A percentile compares a stretch with the other conserved stretches of the same genome.
Conservation (phyloP, 495 filamentous ascomycete species). For the Tuber umbilicatum region DNA sequence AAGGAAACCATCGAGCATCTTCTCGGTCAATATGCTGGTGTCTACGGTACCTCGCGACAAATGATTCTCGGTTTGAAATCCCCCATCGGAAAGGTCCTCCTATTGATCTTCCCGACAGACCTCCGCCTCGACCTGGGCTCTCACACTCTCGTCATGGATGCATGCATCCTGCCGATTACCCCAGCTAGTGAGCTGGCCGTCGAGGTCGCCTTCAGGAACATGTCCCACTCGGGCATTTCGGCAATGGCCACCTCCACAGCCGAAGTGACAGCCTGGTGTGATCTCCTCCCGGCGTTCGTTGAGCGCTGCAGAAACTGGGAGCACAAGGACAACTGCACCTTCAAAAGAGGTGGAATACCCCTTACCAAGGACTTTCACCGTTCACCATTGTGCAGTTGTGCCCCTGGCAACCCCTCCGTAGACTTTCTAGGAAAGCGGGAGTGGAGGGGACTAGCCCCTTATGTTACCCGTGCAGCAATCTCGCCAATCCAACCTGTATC, state of each 20-base stretch:
- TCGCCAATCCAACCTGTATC: conserved; percentile 34
- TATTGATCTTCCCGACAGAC: conserved; percentile 39
- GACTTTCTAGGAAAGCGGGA: conserved; percentile 32
- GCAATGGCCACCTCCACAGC: conserved; percentile 43
- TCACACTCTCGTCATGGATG: conserved; percentile 44
- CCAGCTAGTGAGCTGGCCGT: conserved; percentile 1
- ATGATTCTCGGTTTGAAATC: conserved; percentile 1
- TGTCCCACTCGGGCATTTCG: conserved; percentile 3
- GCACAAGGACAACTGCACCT: conserved; percentile 50
- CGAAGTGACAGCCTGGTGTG: conserved; percentile 51
- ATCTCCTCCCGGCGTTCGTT: conserved; percentile 46
- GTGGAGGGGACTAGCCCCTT: conserved; percentile 30
- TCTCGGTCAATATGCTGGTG: conserved; percentile 40
- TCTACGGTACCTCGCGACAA: conserved; percentile 19
- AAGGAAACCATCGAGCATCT: conserved; percentile 44
- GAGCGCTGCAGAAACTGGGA: conserved; percentile 54
- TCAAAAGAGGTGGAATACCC: conserved; percentile 43
- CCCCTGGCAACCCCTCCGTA: conserved; percentile 39
- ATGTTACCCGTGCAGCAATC: conserved; percentile 35
- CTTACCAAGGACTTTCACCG: conserved; percentile 35
- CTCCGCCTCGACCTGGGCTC: conserved; percentile 41
- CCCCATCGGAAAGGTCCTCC: conserved; percentile 29
- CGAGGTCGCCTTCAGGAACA: background rate
- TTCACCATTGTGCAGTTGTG: conserved; percentile 43
- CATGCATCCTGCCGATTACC: conserved; percentile 43